Conservation (phyloP, 1,284 basidiomycete genomes). For the Thelephora terrestris region DNA sequence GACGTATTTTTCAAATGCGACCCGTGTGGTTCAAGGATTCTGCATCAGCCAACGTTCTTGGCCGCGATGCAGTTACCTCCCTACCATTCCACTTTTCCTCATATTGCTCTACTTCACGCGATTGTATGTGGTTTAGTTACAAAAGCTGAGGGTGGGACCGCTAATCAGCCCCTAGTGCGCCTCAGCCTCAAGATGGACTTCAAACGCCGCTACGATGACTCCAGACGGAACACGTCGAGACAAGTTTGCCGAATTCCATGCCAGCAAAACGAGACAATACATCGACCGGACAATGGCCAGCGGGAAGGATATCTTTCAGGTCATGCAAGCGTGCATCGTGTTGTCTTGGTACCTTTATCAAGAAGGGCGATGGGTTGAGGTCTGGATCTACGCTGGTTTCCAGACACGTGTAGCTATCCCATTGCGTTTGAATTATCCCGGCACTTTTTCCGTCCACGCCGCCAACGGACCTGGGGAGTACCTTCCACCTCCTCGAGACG, state of each 20-base stretch:
- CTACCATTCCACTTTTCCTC: slow-evolving; percentile 67
- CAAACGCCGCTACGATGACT: slow-evolving; percentile 50
- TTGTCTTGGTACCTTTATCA: slow-evolving; percentile 84
- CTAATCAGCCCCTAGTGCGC: slow-evolving; percentile 49
- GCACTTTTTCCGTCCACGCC: slow-evolving; percentile 55
- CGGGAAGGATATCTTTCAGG: slow-evolving; percentile 73
- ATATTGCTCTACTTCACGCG: slow-evolving; percentile 72
- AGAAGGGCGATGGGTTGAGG: slow-evolving; percentile 81
- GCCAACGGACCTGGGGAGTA: slow-evolving; percentile 63
- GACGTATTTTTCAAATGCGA: slow-evolving; percentile 76
- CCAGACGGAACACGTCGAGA: slow-evolving; percentile 68
- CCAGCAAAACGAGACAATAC: slow-evolving; percentile 70
- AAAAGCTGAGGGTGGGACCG: neutral
- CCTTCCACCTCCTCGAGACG: slow-evolving; percentile 65
- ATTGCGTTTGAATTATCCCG: slow-evolving; percentile 71
- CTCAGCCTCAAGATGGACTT: slow-evolving; percentile 73
- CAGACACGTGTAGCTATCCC: slow-evolving; percentile 79
- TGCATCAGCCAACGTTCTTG: slow-evolving; percentile 72
- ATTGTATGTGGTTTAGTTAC: slow-evolving; percentile 37
- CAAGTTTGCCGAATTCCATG: slow-evolving; percentile 76
- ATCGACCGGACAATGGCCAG: slow-evolving; percentile 80
- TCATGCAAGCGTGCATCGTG: slow-evolving; percentile 75
- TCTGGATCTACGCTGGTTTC: slow-evolving; percentile 81
- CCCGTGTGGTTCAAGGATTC: slow-evolving; percentile 68
- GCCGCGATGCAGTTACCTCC: slow-evolving; percentile 67